A percentile compares a stretch with the other conserved stretches of the same genome.
These are phyloP conservation scores for Colletotrichum sublineola DNA, from an alignment of 2,329 filamentous ascomycete species.

Conservation along the genomic window DNA sequence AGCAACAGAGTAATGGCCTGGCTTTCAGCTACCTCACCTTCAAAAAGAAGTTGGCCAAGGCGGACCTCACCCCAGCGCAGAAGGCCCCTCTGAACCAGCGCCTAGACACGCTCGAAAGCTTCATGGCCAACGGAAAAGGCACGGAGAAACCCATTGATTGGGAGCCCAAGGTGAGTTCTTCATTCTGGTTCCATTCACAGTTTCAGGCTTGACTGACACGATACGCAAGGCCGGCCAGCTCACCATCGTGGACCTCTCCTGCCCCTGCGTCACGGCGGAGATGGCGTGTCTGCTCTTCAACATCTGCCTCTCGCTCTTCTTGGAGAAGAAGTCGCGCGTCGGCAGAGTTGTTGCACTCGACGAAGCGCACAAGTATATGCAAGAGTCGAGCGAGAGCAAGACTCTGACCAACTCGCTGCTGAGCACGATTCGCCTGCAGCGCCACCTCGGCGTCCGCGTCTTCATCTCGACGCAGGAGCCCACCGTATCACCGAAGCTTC, in stretches of 20 bases:
- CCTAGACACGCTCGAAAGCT: slow-evolving; percentile 68
- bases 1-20: slow-evolving; percentile 53
- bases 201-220: neutral
- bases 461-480: slow-evolving; percentile 85
- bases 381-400: slow-evolving; percentile 64
- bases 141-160: slow-evolving; percentile 45
- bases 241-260: slow-evolving; percentile 80
- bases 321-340: slow-evolving; percentile 63
- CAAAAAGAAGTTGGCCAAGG: slow-evolving; percentile 50
- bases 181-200: neutral
- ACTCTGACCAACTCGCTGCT: slow-evolving; percentile 74
- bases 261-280: slow-evolving; percentile 76
- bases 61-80: slow-evolving; percentile 64
- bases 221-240: slow-evolving; percentile 60
- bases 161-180: slow-evolving; percentile 45
- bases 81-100: slow-evolving; percentile 68
- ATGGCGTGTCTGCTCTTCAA: slow-evolving; percentile 80
- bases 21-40: slow-evolving; percentile 67
- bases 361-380: slow-evolving; percentile 85
- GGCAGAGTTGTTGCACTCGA: slow-evolving; percentile 78
- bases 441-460: slow-evolving; percentile 75
- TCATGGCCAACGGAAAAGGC: neutral
- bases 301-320: slow-evolving; percentile 76
- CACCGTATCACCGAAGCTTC: slow-evolving; percentile 74
- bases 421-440: slow-evolving; percentile 75